Conservation (phyloP, 257 asterid species). For the Jacaranda mimosifolia region DNA sequence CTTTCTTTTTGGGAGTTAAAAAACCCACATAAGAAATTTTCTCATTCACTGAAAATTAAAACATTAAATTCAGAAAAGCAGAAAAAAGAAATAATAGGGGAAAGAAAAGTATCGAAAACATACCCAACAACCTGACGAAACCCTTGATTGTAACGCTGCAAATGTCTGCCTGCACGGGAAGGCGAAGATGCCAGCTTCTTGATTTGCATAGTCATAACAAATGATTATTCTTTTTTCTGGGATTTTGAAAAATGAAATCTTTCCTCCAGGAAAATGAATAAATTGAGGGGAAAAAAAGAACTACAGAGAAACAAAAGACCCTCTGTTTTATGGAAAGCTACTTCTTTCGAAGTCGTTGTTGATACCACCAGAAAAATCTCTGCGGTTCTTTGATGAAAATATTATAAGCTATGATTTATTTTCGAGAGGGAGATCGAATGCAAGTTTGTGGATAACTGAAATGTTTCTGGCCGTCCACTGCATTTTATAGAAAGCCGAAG, state of each 20-base stretch:
- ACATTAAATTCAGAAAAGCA: not conserved
- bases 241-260: not conserved
- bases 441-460: conserved; percentile 43
- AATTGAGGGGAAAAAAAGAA: not conserved
- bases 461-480: conserved; percentile 34
- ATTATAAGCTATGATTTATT: not conserved
- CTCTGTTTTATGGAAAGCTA: conserved; percentile 11
- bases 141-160: conserved; percentile 79
- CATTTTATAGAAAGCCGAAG: conserved; percentile 31
- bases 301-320: conserved; percentile 28
- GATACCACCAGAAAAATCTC: conserved; percentile 37
- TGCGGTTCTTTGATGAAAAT: conserved; percentile 15
- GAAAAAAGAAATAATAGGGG: not conserved
- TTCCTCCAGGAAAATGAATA: not conserved
- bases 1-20: not conserved
- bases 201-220: conserved; percentile 55
- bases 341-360: conserved; percentile 27
- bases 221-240: too few species aligned
- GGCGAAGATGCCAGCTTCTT: conserved; percentile 54
- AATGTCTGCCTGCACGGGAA: conserved; percentile 75
- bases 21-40: not conserved
- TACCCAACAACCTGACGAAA: conserved; percentile 87
- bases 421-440: conserved; percentile 27
- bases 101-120: conserved; percentile 27
- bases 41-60: not conserved